Conservation (phyloP, 176 grass and related monocot genomes). For the Oryza coarctata region DNA sequence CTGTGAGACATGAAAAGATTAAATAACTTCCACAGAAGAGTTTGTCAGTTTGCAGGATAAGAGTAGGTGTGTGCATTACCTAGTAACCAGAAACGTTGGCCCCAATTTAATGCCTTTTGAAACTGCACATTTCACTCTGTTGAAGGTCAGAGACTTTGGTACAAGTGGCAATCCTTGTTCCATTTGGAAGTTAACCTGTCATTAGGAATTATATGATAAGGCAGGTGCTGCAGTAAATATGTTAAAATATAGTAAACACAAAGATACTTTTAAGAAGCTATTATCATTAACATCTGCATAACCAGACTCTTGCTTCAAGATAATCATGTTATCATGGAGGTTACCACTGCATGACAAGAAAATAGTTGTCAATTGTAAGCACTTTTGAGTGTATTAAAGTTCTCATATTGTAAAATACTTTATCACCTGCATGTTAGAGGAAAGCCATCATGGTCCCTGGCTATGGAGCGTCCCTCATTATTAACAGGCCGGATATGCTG, state of each 20-base stretch:
- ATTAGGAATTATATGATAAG: conserved; percentile 24
- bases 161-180: conserved; percentile 94
- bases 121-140: conserved; percentile 76
- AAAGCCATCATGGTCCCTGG: conserved; percentile 79
- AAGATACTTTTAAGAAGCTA: conserved; percentile 83
- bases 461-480: conserved; percentile 82
- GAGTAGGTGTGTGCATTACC: conserved; percentile 44
- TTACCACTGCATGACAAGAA: conserved; percentile 65
- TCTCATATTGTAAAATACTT: neutral
- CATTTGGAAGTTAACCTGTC: conserved; percentile 93
- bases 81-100: conserved; percentile 75
- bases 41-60: conserved; percentile 4
- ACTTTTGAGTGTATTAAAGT: neutral
- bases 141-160: conserved; percentile 85
- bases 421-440: conserved; percentile 91
- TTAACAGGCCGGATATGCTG: conserved; percentile 87
- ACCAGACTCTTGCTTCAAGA: conserved; percentile 94
- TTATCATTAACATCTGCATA: conserved; percentile 70
- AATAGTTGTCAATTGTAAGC: conserved; percentile 12
- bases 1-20: conserved; percentile 52
- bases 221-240: conserved; percentile 9
- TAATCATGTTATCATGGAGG: conserved; percentile 91
- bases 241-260: neutral
- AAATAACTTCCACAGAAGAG: conserved; percentile 1
- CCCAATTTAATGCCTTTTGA: conserved; percentile 95